phyloP scores from a whole-genome alignment of 345 rosid species.

The Salix dunnii region DNA sequence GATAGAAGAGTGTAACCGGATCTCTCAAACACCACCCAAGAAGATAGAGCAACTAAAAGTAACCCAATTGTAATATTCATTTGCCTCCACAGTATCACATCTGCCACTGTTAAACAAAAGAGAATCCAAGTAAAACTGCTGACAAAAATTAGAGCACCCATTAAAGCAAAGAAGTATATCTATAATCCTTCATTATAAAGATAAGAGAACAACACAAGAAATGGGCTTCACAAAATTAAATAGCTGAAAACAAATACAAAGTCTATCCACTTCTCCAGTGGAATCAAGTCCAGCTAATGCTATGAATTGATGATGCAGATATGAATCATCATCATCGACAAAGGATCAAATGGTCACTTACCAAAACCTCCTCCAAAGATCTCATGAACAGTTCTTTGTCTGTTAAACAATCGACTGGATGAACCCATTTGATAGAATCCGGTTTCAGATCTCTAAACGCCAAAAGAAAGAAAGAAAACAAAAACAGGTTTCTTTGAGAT shows the following conservation, averaged over 20 bases:
- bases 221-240: not conserved
- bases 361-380: slow-evolving; percentile 81
- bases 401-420: slow-evolving; percentile 50
- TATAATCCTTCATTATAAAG: not conserved
- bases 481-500: not conserved
- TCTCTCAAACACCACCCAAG: slow-evolving; percentile 85
- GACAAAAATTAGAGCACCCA: too few species aligned
- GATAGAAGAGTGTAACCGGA: slow-evolving; percentile 83
- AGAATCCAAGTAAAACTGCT: not conserved
- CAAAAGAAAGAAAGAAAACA: not conserved
- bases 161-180: too few species aligned
- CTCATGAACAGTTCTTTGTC: slow-evolving; percentile 69
- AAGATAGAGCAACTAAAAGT: slow-evolving; percentile 60
- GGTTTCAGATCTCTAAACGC: slow-evolving; percentile 47
- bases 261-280: not conserved
- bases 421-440: slow-evolving; percentile 50
- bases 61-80: slow-evolving; percentile 61
- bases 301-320: not conserved
- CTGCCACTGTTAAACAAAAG: slow-evolving; percentile 62
- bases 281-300: not conserved
- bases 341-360: slow-evolving; percentile 24
- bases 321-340: not conserved
- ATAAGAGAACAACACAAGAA: not conserved
- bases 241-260: not conserved
- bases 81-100: slow-evolving; percentile 83